Percentiles rank a stretch among this genome's conserved stretches.
Evolutionary conservation across 2,329 filamentous ascomycete genomes (phyloP).

Genomic region (Cordyceps fumosorosea): DNA sequence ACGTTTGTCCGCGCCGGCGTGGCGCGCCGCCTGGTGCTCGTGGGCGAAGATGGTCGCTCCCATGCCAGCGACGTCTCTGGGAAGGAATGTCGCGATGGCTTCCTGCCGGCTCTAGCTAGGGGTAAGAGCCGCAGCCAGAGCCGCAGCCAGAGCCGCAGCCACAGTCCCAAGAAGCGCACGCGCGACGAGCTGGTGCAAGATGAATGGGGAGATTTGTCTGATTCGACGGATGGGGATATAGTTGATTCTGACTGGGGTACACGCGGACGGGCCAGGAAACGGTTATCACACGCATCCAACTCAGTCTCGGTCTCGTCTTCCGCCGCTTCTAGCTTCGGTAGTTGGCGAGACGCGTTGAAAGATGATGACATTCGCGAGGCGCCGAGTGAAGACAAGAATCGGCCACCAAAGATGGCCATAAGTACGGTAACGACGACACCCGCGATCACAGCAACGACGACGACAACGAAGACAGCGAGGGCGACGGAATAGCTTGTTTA

Average conservation of each 20-base stretch:
- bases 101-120: neutral
- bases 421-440: neutral
- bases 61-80: neutral
- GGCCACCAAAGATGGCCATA: neutral
- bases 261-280: neutral
- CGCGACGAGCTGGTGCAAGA: neutral
- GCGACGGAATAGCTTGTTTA: neutral
- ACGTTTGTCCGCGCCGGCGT: neutral
- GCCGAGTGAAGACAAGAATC: neutral
- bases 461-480: neutral
- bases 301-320: neutral
- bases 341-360: neutral
- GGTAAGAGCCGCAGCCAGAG: neutral
- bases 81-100: neutral
- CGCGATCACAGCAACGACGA: neutral
- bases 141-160: neutral
- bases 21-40: neutral
- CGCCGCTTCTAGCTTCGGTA: neutral
- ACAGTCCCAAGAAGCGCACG: neutral
- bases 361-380: neutral
- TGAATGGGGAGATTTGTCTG: neutral
- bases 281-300: neutral
- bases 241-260: neutral
- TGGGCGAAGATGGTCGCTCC: neutral
- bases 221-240: neutral